These are phyloP conservation scores for Thelonectria olida DNA, from an alignment of 2,329 filamentous ascomycete genomes.

Conservation along the genomic window DNA sequence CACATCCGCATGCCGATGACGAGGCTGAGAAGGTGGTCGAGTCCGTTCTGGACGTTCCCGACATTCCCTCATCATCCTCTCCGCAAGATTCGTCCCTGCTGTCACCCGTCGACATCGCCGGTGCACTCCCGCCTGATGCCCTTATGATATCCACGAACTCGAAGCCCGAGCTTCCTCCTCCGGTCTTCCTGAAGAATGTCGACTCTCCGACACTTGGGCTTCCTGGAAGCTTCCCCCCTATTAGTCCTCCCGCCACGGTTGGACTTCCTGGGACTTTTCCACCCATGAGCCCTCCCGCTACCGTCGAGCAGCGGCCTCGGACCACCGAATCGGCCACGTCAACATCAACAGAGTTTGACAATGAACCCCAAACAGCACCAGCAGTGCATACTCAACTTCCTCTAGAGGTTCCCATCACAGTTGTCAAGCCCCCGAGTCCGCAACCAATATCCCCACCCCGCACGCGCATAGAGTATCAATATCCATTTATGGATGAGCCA, in stretches of 20 bases:
- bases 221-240: conserved; percentile 67
- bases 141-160: conserved; percentile 27
- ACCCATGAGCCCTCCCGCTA: conserved; percentile 47
- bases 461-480: conserved; percentile 56
- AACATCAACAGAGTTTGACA: conserved; percentile 76
- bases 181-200: conserved; percentile 33
- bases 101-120: conserved; percentile 33
- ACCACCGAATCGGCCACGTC: conserved; percentile 69
- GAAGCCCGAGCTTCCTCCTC: conserved; percentile 18
- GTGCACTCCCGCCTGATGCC: conserved; percentile 34
- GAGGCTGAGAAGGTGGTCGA: conserved; percentile 22
- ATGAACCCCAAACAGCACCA: conserved; percentile 72
- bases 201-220: conserved; percentile 75
- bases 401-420: conserved; percentile 36
- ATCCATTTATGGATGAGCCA: conserved; percentile 59
- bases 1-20: conserved; percentile 17
- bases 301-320: conserved; percentile 59
- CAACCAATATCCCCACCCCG: conserved; percentile 36
- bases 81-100: conserved; percentile 31
- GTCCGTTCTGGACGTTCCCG: conserved; percentile 15
- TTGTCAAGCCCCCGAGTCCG: conserved; percentile 43
- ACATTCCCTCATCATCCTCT: conserved; percentile 27
- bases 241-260: conserved; percentile 47
- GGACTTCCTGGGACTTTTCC: conserved; percentile 72
- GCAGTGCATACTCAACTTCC: conserved; percentile 48